Base-by-base conservation (phyloP, 257 asterid species). In the Mitragyna speciosa region DNA sequence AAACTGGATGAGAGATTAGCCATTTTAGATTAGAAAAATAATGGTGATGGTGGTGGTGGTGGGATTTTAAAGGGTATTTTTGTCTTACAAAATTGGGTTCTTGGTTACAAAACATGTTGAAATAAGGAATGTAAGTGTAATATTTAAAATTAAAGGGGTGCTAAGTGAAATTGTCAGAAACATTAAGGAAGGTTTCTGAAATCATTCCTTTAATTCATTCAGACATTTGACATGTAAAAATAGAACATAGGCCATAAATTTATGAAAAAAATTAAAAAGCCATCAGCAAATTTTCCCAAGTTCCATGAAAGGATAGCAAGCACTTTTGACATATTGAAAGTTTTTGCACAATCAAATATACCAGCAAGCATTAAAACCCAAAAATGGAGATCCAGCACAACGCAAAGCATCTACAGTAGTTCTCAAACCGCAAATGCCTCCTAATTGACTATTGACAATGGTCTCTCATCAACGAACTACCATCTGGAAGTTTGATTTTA, bases 401-500 rank as follows among this genome's bases (percentile, higher is more conserved):
- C 28, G 36, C 69, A 64, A 0, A 64, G 20, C 36, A 64, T 63
- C 68, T 61, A n/a, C 36, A n/a, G 33, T 26, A 61, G 5, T n/a
- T 61, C 33, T 33, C 36, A n/a, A 10, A 63, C 33, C 3, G 43
- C 41, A 61, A 39, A 36, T 36, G 71, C 28, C 58, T 59, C 14
- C 41, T 39, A 76, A 39, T 58, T 41, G 79, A 41, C 71, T 61
- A 56, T 36, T n/a, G 58, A 10, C 22, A 58, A 75, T 56, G 65
- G 78, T 24, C 24, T 58, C 33, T 12, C 10, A 28, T 47, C 33
- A 26, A 20, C 12, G 39, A 14, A 58, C 22, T 14, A 43, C 9
- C 15, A 33, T 24, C 3, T 36, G 51, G 41, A 48, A 48, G 43
- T 63, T 45, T 24, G 43, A 76, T 26, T 76, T 24, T 12, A 59